phyloP scores from a whole-genome alignment of 495 filamentous ascomycete genomes.

The Hypomontagnella monticulosa region DNA sequence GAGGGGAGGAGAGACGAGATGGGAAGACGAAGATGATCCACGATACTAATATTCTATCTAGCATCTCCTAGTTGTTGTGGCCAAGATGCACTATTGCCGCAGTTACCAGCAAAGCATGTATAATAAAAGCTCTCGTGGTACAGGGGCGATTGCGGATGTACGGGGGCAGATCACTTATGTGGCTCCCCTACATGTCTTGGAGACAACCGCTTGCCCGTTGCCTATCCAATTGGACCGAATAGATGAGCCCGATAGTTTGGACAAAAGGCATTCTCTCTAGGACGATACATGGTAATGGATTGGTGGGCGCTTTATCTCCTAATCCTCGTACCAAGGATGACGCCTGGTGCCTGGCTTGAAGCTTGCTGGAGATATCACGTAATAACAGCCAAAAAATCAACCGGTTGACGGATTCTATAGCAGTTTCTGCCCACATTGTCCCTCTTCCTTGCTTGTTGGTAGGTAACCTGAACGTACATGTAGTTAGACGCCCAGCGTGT shows the following conservation, averaged over 20 bases:
- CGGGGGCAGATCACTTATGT: constrained; percentile 46
- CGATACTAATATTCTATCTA: constrained; percentile 39
- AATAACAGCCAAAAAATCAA: background rate
- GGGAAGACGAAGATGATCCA: constrained; percentile 26
- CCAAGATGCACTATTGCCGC: constrained; percentile 40
- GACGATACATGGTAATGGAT: constrained; percentile 18
- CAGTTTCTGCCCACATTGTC: background rate
- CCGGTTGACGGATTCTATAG: background rate
- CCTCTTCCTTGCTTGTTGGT: background rate
- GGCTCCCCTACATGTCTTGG: constrained; percentile 42
- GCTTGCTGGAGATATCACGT: background rate
- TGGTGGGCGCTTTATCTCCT: background rate
- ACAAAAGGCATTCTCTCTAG: constrained; percentile 25
- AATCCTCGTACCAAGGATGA: constrained; percentile 6
- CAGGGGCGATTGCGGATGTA: constrained; percentile 41
- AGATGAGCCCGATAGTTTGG: constrained; percentile 33
- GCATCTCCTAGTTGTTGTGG: constrained; percentile 39
- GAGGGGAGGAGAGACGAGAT: constrained; percentile 10
- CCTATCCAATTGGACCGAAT: constrained; percentile 33
- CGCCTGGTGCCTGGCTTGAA: constrained; percentile 2
- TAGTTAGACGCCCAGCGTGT: background rate
- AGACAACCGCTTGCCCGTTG: constrained; percentile 29
- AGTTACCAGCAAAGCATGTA: constrained; percentile 39
- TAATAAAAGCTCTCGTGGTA: constrained; percentile 39
- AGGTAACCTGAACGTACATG: background rate